phyloP scores from a whole-genome alignment of 345 rosid species.

The Microcos paniculata region DNA sequence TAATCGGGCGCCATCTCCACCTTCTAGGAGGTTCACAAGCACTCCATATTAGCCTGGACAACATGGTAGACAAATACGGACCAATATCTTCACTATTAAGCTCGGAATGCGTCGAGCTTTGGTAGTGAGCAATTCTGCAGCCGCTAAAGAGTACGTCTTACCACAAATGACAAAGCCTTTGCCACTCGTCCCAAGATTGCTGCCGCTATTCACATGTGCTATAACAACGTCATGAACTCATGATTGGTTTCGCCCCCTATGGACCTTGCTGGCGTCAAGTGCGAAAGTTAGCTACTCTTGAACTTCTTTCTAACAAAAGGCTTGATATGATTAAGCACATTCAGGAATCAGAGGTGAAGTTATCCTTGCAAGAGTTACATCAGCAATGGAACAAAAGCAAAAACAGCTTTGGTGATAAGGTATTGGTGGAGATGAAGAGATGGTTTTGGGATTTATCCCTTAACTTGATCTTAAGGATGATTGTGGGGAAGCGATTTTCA shows the following conservation, averaged over 20 bases:
- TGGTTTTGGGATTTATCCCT: conserved; percentile 32
- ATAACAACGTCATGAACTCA: conserved; percentile 25
- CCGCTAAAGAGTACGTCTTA: conserved; percentile 36
- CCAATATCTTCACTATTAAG: conserved; percentile 46
- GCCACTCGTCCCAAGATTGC: conserved; percentile 31
- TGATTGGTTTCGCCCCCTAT: conserved; percentile 32
- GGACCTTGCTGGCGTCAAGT: conserved; percentile 36
- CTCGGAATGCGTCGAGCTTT: conserved; percentile 42
- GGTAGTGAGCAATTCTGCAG: conserved; percentile 38
- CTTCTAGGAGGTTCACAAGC: conserved; percentile 35
- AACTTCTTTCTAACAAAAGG: conserved; percentile 37
- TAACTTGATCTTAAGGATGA: conserved; percentile 29
- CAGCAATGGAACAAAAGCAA: conserved; percentile 2
- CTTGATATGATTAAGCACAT: conserved; percentile 26
- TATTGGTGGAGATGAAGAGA: conserved; percentile 31
- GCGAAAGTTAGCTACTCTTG: conserved; percentile 27
- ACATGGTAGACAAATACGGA: conserved; percentile 50
- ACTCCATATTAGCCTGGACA: conserved; percentile 38
- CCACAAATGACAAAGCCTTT: conserved; percentile 31
- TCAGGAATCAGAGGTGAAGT: conserved; percentile 21
- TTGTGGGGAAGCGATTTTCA: conserved; percentile 19
- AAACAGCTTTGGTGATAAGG: background rate
- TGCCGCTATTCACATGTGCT: conserved; percentile 21
- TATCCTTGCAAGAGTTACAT: conserved; percentile 18
- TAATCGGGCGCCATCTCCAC: conserved; percentile 61